Conservation (phyloP, 2,329 filamentous ascomycete genomes). For the Cladosporium phlei region DNA sequence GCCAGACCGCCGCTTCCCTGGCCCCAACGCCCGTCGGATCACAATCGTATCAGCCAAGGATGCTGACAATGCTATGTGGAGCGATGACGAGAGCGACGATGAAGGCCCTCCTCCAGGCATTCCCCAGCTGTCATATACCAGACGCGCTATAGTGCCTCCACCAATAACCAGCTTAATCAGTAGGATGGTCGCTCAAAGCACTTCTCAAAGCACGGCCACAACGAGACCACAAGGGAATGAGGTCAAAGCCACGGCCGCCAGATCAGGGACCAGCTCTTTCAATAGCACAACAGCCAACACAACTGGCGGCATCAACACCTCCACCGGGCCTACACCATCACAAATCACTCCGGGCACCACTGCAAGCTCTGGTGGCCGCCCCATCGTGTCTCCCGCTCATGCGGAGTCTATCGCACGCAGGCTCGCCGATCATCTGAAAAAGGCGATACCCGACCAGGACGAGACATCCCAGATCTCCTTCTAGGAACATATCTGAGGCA, state of each 20-base stretch:
- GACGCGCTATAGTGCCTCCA: no score
- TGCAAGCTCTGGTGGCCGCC: background rate
- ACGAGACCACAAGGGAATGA: no score
- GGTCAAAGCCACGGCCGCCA: background rate
- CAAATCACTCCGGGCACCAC: background rate
- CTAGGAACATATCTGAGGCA: no score
- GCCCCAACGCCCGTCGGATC: background rate
- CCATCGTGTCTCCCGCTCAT: background rate
- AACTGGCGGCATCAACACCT: background rate
- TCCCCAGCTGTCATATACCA: no score
- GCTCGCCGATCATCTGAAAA: background rate
- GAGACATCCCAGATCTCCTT: no score
- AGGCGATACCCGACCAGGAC: no score
- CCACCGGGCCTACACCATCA: background rate
- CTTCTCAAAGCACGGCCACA: background rate
- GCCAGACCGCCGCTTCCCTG: no score
- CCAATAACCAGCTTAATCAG: no score
- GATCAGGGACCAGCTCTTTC: background rate
- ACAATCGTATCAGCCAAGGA: background rate
- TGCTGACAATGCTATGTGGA: background rate
- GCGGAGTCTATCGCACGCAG: background rate
- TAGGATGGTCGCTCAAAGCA: no score
- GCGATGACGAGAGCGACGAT: background rate
- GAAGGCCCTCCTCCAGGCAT: no score
- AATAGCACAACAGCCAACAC: background rate